phyloP scores from a whole-genome alignment of 1,139 yeast species.

The Geotrichum histeridarum region DNA sequence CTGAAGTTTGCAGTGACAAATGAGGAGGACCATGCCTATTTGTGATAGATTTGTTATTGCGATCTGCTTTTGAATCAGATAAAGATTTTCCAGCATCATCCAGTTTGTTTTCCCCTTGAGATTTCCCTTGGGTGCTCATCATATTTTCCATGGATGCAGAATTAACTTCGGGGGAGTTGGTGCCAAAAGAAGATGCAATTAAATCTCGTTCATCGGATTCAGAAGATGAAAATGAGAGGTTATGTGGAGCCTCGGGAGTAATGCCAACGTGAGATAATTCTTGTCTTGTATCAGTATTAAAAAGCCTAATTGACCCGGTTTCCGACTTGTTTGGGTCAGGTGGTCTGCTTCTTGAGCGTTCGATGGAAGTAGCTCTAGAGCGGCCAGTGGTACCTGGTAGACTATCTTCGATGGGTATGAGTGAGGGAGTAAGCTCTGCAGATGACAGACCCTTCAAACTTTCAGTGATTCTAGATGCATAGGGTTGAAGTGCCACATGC shows the following conservation, averaged over 20 bases:
- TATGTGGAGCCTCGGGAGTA: background rate
- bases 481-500: conserved; percentile 13
- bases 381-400: background rate
- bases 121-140: background rate
- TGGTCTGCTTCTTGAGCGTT: conserved; percentile 1
- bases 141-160: background rate
- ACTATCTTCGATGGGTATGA: conserved; percentile 14
- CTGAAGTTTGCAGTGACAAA: no score
- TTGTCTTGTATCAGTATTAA: background rate
- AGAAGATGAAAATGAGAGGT: conserved; percentile 8
- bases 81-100: no score
- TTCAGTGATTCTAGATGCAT: conserved; percentile 20
- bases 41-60: no score
- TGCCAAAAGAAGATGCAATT: conserved; percentile 11
- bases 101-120: no score
- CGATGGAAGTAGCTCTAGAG: conserved; percentile 7
- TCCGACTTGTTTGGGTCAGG: background rate
- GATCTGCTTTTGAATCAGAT: no score
- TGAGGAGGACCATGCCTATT: no score
- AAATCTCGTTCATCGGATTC: conserved; percentile 4
- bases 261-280: background rate
- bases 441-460: conserved; percentile 16
- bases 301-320: background rate
- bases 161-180: conserved; percentile 7
- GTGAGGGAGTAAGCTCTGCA: conserved; percentile 16